These are phyloP conservation scores for Daldinia bambusicola DNA, from an alignment of 495 filamentous ascomycete species.

Conservation along the genomic window DNA sequence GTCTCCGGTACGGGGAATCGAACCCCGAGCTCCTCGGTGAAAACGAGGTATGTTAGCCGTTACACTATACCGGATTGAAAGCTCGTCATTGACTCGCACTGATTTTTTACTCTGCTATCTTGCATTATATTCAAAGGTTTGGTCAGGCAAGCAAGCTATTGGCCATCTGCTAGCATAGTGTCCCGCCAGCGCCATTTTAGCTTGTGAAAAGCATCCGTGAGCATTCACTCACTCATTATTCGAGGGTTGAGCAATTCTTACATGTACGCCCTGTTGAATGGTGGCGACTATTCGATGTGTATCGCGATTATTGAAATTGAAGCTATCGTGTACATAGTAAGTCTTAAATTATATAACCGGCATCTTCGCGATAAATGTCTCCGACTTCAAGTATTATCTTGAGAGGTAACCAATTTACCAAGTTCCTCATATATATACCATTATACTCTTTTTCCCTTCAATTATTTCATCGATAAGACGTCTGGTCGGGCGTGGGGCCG, in stretches of 20 bases:
- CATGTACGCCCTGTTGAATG: background rate
- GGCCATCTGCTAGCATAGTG: background rate
- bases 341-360: background rate
- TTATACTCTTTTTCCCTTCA: too few species aligned
- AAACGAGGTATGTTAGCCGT: slow-evolving; percentile 62
- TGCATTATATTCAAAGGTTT: slow-evolving; percentile 1
- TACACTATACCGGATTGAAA: slow-evolving; percentile 60
- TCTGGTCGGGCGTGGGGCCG: too few species aligned
- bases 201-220: background rate
- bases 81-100: background rate
- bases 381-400: too few species aligned
- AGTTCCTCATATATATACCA: too few species aligned
- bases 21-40: slow-evolving; percentile 63
- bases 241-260: background rate
- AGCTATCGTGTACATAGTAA: background rate
- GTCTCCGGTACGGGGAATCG: slow-evolving; percentile 62
- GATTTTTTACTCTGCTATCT: background rate
- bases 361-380: too few species aligned
- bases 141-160: slow-evolving; percentile 1
- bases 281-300: too few species aligned
- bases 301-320: background rate
- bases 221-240: background rate
- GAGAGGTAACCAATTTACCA: too few species aligned
- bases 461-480: too few species aligned
- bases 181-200: slow-evolving; percentile 7